phyloP scores from a whole-genome alignment of 352 stramenopile species.

The Phytophthora europaea region DNA sequence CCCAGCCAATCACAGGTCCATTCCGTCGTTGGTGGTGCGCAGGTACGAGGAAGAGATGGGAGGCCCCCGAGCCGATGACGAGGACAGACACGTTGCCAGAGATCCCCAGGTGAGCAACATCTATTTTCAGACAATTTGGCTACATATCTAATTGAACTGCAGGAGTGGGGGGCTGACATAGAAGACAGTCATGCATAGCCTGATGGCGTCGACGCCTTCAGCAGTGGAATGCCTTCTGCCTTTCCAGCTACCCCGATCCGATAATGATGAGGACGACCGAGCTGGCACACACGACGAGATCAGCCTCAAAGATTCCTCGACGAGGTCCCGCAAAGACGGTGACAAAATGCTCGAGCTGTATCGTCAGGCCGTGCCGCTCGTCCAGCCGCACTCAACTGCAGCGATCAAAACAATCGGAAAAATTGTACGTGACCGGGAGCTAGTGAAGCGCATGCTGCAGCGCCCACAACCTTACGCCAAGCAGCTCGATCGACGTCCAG shows the following conservation, averaged over 20 bases:
- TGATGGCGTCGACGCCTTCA: constrained; percentile 7
- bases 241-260: constrained; percentile 25
- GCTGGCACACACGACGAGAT: constrained; percentile 13
- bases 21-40: too few relatives aligned
- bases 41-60: too few relatives aligned
- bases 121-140: constrained; percentile 21
- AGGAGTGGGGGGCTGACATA: not conserved
- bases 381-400: constrained; percentile 71
- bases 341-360: constrained; percentile 54
- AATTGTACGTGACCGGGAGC: constrained; percentile 53
- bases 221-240: constrained; percentile 31
- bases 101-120: constrained; percentile 4
- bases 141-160: constrained; percentile 1
- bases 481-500: constrained; percentile 32
- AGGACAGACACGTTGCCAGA: too few relatives aligned
- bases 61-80: too few relatives aligned
- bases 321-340: constrained; percentile 7
- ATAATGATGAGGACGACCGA: constrained; percentile 5
- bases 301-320: constrained; percentile 9
- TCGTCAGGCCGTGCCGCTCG: constrained; percentile 60
- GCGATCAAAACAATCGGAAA: constrained; percentile 64
- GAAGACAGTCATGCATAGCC: not conserved
- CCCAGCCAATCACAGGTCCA: constrained; percentile 21
- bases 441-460: constrained; percentile 69
- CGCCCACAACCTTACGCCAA: constrained; percentile 44